Evolutionary conservation across 208 protist species (phyloP), one percentile per base, ranked within the genome.

Genomic region (Herpetomonas samuelpessoai): DNA sequence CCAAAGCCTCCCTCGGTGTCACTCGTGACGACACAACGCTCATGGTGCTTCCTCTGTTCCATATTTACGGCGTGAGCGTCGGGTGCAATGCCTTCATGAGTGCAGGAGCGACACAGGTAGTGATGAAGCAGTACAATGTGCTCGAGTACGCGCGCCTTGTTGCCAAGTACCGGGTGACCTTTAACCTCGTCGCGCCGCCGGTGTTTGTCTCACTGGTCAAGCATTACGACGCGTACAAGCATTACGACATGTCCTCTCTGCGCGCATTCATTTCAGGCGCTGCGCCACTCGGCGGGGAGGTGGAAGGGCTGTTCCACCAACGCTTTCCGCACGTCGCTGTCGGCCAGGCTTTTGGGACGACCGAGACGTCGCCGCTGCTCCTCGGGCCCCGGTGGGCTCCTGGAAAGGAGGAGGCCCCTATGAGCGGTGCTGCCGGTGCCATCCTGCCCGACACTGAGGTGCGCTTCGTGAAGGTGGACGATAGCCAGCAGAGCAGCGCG

Each of bases 11-110:
- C 22, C 72, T 81, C 48, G 7, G 62, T 18, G 39, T 68, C 22
- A 35, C 55, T 0, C 22, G 19, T 21, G 46, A 76, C 6, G 79
- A 81, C 3, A 58, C 70, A 0, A 55, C 64, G 10, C 31, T 92
- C n/a, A 53, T 64, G n/a, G 55, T 91, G 1, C 49, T 95, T 6
- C 88, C 88, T 18, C 75, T 81, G 25, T 96, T 84, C 29, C 90
- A 96, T 61, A 91, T 95, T 62, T 96, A 90, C 63, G 88, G 80
- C 28, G 62, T 92, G 53, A 78, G 83, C 14, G 49, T 76, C 24
- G 57, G 78, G 19, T 16, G 88, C 19, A 59, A 68, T 49, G 22
- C 35, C 28, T 48, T 35, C 21, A 62, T 91, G 24, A 28, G 27
- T 10, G n/a, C 22, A 7, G 68, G 68, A 3, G 66, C 41, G 29